These are phyloP conservation scores for Paecilomyces dactylethromorphus DNA, from an alignment of 2,329 filamentous ascomycete species.

Conservation along the genomic window DNA sequence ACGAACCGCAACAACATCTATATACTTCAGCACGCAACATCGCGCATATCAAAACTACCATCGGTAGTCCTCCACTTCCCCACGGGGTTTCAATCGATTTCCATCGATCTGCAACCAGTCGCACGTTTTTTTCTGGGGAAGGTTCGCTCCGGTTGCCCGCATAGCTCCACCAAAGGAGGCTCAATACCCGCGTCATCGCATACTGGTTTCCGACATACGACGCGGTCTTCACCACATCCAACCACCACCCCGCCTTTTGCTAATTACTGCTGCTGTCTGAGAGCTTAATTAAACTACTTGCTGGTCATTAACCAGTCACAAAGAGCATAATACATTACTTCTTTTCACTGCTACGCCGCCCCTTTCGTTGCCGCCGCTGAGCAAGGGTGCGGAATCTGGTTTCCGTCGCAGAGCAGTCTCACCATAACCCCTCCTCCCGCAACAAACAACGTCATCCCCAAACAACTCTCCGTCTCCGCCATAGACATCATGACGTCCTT, in stretches of 20 bases:
- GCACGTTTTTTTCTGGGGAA: not conserved
- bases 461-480: not conserved
- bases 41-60: not conserved
- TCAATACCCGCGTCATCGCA: not conserved
- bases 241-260: not conserved
- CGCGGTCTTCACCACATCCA: not conserved
- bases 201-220: not conserved
- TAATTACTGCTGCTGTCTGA: not conserved
- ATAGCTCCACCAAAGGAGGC: not conserved
- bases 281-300: not conserved
- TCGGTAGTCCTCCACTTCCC: not conserved
- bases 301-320: not conserved
- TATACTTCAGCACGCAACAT: not conserved
- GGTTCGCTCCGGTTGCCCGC: not conserved
- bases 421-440: not conserved
- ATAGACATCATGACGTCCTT: conserved; percentile 36
- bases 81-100: not conserved
- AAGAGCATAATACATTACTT: not conserved
- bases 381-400: not conserved
- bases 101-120: not conserved
- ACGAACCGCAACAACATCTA: not conserved
- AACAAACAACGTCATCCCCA: not conserved
- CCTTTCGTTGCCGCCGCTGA: not conserved
- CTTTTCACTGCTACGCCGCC: not conserved
- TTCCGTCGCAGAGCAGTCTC: not conserved